Evolutionary conservation across 2,329 filamentous ascomycete genomes (phyloP).

Genomic region (Pestalotiopsis sp.): DNA sequence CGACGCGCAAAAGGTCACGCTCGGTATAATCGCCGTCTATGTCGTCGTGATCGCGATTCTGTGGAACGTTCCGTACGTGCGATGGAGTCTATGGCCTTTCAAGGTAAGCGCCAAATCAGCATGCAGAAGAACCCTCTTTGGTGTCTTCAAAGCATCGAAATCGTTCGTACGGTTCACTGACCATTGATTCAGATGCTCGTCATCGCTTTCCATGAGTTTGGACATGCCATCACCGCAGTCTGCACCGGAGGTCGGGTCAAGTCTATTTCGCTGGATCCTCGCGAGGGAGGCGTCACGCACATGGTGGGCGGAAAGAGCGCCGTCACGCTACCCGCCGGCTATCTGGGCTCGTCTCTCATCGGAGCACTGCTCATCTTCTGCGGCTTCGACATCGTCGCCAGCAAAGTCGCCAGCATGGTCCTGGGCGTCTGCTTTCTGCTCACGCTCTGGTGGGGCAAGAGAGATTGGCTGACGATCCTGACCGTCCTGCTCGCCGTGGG

Average conservation of each 20-base stretch:
- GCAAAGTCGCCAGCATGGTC: slow-evolving; percentile 74
- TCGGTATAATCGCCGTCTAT: slow-evolving; percentile 71
- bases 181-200: slow-evolving; percentile 65
- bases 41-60: slow-evolving; percentile 72
- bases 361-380: slow-evolving; percentile 77
- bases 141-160: background rate
- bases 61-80: slow-evolving; percentile 79
- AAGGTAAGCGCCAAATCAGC: slow-evolving; percentile 51
- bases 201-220: slow-evolving; percentile 80
- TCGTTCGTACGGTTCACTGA: slow-evolving; percentile 2
- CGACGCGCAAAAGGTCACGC: slow-evolving; percentile 68
- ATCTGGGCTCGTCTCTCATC: slow-evolving; percentile 75
- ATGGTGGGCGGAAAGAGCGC: slow-evolving; percentile 72
- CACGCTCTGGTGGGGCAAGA: slow-evolving; percentile 80
- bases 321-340: slow-evolving; percentile 75
- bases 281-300: slow-evolving; percentile 76
- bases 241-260: slow-evolving; percentile 74
- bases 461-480: slow-evolving; percentile 74
- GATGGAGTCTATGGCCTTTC: slow-evolving; percentile 76
- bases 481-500: slow-evolving; percentile 72
- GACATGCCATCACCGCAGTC: slow-evolving; percentile 71
- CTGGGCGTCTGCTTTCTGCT: slow-evolving; percentile 73
- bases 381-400: slow-evolving; percentile 79
- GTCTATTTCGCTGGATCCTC: slow-evolving; percentile 72
- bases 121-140: too few relatives aligned